Evolutionary conservation across 305 asterid genomes (phyloP), one percentile per base, ranked within the genome.

Genomic region (Fraxinus ornus): DNA sequence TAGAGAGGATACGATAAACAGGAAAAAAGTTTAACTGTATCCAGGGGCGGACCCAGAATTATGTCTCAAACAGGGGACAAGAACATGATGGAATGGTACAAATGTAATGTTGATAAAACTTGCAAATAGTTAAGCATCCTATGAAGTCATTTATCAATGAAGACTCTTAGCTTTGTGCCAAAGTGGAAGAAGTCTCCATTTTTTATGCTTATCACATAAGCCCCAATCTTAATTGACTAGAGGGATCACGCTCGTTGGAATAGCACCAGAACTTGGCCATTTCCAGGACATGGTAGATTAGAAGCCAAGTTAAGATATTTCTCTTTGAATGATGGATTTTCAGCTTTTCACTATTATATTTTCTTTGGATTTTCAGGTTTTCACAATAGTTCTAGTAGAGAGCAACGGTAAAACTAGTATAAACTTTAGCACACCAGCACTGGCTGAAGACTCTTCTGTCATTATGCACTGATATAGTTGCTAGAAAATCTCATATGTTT

Each of bases 71-170:
- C 3, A 41, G 49, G 49, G 49, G 49, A 15, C 13, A 41, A 41
- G 4, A 4, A 2, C 17, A 1, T 10, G 4, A 41, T 41, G 8
- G 47, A 39, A 39, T 39, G 47, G 13, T 39, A 39, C 52, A 41
- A 10, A 41, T 41, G 15, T 41, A 41, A 10, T 41, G 52, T 80
- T 64, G 78, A 87, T 33, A 83, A 80, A 85, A 94, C 98, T 94
- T 94, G 92, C 98, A 94, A 93, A 98, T 98, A 94, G 78, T 87
- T 83, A 81, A 94, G 99, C 98, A 94, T 94, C 86, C 89, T 93
- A 83, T 98, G 92, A 57, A 89, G 78, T 98, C 98, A 97, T 86
- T 91, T 92, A 80, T 94, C 90, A 26, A 97, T 41, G 97, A 84
- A 94, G 97, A 86, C 92, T 88, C 73, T 85, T 85, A 32, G 97